Evolutionary conservation across 495 filamentous ascomycete species (phyloP), one percentile per base, ranked within the genome.

Genomic region (Hypomontagnella monticulosa): DNA sequence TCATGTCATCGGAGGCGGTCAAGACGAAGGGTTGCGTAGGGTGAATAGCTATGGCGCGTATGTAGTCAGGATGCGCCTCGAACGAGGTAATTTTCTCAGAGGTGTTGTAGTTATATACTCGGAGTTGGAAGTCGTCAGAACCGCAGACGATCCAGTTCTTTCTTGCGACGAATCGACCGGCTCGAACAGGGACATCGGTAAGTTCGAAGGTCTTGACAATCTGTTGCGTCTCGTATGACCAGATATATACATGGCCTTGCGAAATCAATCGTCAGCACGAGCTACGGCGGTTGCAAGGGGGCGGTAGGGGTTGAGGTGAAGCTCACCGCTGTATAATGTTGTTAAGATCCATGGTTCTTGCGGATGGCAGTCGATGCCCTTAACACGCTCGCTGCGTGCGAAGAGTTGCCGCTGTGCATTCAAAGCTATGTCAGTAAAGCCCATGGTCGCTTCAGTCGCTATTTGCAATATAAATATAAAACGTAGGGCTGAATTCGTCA

Each of bases 111-210:
- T 98, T 98, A 84, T 96, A 68, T 66, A 95, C 92, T 56, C 93
- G 88, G 33, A 97, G 83, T 76, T 97, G 93, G 83, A 97, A 99
- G 83, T 98, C 95, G 81, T 99, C 95, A 43, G 92, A 97, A 66
- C 95, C 95, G 78, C 93, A 96, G 41, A 97, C 94, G 70, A 99
- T 96, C 96, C 96, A 98, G 78, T 98, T 98, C 86, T 98, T 98
- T 61, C 95, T 86, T 69, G 96, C 92, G 75, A 99, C 87, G 78
- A 99, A 99, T 61, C 96, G 91, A 70, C 95, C 95, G 41, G 96
- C 96, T 78, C 95, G 89, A 49, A 98, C 95, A 61, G 95, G 95
- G 48, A 99, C 95, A 86, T 99, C 95, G 73, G 94, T 97, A 57
- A 99, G 89, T 82, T 99, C 96, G 80, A 99, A 99, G 12, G 96